A percentile compares a stretch with the other conserved stretches of the same genome.
Conservation (phyloP, 192 early-diverging fungal genomes). For the Entomortierella lignicola region DNA sequence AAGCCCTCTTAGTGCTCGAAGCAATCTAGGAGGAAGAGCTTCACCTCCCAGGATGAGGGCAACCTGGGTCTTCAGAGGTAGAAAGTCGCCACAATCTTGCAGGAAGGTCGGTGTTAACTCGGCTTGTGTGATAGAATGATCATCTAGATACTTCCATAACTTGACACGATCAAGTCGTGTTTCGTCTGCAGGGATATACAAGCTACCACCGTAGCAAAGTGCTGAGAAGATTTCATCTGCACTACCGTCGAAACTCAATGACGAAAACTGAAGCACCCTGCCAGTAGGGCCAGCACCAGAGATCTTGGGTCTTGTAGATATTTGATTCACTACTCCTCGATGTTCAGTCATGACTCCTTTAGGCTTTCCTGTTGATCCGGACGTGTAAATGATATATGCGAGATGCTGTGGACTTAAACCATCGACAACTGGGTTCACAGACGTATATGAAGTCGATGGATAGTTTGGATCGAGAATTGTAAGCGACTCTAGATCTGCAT, state of each 20-base stretch:
- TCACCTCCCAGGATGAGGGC: neutral
- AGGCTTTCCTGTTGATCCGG: no score
- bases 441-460: no score
- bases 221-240: slow-evolving; percentile 15
- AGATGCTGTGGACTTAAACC: no score
- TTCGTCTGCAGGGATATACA: neutral
- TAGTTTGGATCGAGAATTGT: no score
- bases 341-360: no score
- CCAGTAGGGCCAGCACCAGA: no score
- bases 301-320: no score
- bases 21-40: neutral
- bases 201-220: neutral
- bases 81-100: slow-evolving; percentile 9
- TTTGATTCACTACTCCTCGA: no score
- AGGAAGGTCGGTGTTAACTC: neutral
- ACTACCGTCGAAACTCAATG: slow-evolving; percentile 21
- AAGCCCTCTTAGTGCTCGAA: neutral
- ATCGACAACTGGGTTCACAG: no score
- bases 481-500: no score
- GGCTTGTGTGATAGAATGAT: slow-evolving; percentile 7
- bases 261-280: slow-evolving; percentile 7
- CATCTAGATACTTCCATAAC: slow-evolving; percentile 3
- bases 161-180: neutral
- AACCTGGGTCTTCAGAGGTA: neutral
- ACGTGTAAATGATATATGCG: no score